Base-by-base conservation (phyloP, 1,139 yeast species). In the Debaryomyces nepalensis region DNA sequence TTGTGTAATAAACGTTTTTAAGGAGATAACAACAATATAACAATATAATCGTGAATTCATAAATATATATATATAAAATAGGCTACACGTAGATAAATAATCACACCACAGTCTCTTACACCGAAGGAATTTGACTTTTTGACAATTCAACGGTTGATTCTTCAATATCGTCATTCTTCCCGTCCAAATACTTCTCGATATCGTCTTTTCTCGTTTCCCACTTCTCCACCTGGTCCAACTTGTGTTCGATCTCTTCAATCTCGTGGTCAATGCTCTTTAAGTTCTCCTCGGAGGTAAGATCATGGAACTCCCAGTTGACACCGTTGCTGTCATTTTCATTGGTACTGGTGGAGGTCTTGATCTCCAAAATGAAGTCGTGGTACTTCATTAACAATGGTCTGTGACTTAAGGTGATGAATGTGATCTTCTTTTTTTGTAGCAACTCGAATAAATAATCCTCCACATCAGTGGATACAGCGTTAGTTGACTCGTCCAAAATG, bases 381-480 rank as follows among this genome's bases (percentile, higher is more conserved):
- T 89, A 90, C 61, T 88, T 87, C 69, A 88, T 79, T 58, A 91
- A 73, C 42, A 89, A 75, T 26, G 96, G 95, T 41, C 97, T 79
- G 62, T 90, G 97, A 37, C 91, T 82, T 48, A 91, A 79, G 1
- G 97, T 89, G 45, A 91, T 79, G 50, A 87, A 81, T 1, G 96
- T 86, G 58, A 89, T 86, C 36, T 82, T 79, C 55, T 82, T 82
- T 45, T 69, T 70, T 56, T 82, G 86, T 61, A 91, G 75, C 49
- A 84, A 64, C 57, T 88, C 96, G 64, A 90, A 91, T 46, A 91
- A 72, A 49, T 84, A 79, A 52, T 91, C 97, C 64, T 91, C 98
- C 59, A 88, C 91, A 63, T 91, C 98, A 27, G 87, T 85, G 45
- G 91, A 82, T 11, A 91, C 93, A 0, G 98, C 97, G 58, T 90